Base-by-base conservation (phyloP, 345 rosid genomes). In the Rhizophora apiculata region DNA sequence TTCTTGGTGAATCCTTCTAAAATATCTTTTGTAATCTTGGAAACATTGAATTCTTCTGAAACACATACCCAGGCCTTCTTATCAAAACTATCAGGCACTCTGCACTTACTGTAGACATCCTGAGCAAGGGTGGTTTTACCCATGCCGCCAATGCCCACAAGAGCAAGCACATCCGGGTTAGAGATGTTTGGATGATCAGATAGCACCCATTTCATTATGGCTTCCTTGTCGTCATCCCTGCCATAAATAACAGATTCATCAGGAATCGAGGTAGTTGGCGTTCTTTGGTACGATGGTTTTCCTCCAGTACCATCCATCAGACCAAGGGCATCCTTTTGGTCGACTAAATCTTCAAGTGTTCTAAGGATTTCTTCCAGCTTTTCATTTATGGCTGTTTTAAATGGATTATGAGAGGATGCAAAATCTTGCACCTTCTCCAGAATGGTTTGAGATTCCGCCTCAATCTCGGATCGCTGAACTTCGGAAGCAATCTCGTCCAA, bases 51-150 rank as follows among this genome's bases (percentile, higher is more conserved):
- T 20, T 49, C 36, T 19, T 48, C 52, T 8, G 59, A 48, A 6
- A 69, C 66, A n/a, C 30, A 53, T 1, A 69, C n/a, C 73, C 73
- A 69, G 5, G 31, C 60, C 27, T 34, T 49, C 1, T 6, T 9
- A n/a, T 26, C 22, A 49, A 69, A 69, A 13, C 3, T 5, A 7
- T 46, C 15, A 1, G 6, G 0, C 2, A 49, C 52, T 4, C 6
- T 61, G 13, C 1, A 2, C 20, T 37, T 34, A 49, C 30, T n/a
- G 8, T 49, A 69, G 15, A 60, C 24, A 30, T 49, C 21, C 11
- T 69, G 73, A 32, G 66, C 66, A 49, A 69, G 56, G 32, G 73
- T 61, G 30, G 67, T 69, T 32, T 69, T 69, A 8, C 73, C 73
- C n/a, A 61, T 6, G 0, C 73, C 73, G 7, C 59, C 59, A 24